A percentile compares a stretch with the other conserved stretches of the same genome.
phyloP scores from a whole-genome alignment of 2,329 filamentous ascomycete genomes.

The Clarireedia monteithiana region DNA sequence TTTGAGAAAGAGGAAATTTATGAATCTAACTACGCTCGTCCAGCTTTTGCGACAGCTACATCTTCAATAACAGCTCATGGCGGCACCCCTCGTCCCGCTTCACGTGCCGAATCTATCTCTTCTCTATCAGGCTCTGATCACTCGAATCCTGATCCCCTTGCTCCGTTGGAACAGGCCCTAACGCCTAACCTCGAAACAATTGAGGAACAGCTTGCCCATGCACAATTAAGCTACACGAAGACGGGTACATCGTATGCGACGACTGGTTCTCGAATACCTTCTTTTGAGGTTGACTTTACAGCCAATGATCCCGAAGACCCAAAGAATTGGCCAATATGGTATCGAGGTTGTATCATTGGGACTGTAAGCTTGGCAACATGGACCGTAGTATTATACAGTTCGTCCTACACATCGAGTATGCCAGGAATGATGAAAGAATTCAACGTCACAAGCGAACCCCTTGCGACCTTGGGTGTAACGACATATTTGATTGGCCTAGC shows the following conservation, averaged over 20 bases:
- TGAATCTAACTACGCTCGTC: slow-evolving; percentile 1
- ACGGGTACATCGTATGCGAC: slow-evolving; percentile 38
- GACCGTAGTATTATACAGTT: slow-evolving; percentile 60
- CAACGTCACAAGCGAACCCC: slow-evolving; percentile 43
- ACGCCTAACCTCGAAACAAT: slow-evolving; percentile 34
- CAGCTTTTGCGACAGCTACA: slow-evolving; percentile 5
- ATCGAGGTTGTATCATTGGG: slow-evolving; percentile 31
- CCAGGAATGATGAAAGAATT: slow-evolving; percentile 64
- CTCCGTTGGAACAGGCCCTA: slow-evolving; percentile 33
- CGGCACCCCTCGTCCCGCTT: slow-evolving; percentile 13
- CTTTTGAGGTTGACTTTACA: slow-evolving; percentile 68
- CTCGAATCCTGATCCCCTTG: slow-evolving; percentile 26
- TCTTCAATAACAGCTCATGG: slow-evolving; percentile 13
- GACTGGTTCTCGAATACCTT: slow-evolving; percentile 39
- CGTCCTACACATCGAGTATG: slow-evolving; percentile 67
- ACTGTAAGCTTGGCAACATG: slow-evolving; percentile 32
- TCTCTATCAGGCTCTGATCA: slow-evolving; percentile 14
- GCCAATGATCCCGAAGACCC: slow-evolving; percentile 57
- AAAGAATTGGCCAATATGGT: slow-evolving; percentile 55
- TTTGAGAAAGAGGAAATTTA: slow-evolving; percentile 15
- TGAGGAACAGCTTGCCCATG: slow-evolving; percentile 32
- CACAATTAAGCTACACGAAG: slow-evolving; percentile 30
- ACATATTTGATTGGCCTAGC: slow-evolving; percentile 72
- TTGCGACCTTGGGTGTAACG: slow-evolving; percentile 70
- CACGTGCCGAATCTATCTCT: background rate